Evolutionary conservation across 2,329 filamentous ascomycete genomes (phyloP), one percentile per base, ranked within the genome.

Genomic region (Xylariaceae sp.): DNA sequence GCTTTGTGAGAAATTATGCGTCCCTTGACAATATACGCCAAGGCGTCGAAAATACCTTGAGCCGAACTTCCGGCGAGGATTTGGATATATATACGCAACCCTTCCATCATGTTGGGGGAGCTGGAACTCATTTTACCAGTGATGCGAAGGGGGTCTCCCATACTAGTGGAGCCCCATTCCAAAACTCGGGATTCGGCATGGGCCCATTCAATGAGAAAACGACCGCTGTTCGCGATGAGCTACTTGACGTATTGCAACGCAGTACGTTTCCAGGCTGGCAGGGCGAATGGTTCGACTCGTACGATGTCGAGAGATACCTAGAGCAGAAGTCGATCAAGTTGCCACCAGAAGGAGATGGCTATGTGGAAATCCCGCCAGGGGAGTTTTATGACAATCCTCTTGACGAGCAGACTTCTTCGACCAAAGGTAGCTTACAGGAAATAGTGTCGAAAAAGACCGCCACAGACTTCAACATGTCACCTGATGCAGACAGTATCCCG

Each of bases 221-320:
- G 2, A 71, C 71, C 29, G 61, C 71, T 1, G 67, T 73, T 1
- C 69, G 73, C 16, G 76, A 79, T 22, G 67, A 71, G 5, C 62
- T 70, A 18, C 61, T 84, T 7, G 72, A 76, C 36, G 64, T 69
- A 12, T 72, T 75, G 15, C 74, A 87, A 60, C 72, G 72, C 18
- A 77, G 80, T 58, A 77, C 76, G 37, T 68, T 85, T 7, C 76
- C 80, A 1, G 86, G 83, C 0, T 87, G 85, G 56, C 80, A 87
- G 55, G 88, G 88, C 4, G 81, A 88, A 47, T 94, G 89, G 75
- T 88, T 87, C 61, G 88, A 94, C 64, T 73, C 84, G 0, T 80
- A 88, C 55, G 89, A 94, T 67, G 84, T 91, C 0, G 87, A 94
- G 68, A 76, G 80, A 12, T 94, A 91, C 65, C 72, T 95, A 2